Base-by-base conservation (phyloP, 768 basidiomycete species). In the Collybia sp. region DNA sequence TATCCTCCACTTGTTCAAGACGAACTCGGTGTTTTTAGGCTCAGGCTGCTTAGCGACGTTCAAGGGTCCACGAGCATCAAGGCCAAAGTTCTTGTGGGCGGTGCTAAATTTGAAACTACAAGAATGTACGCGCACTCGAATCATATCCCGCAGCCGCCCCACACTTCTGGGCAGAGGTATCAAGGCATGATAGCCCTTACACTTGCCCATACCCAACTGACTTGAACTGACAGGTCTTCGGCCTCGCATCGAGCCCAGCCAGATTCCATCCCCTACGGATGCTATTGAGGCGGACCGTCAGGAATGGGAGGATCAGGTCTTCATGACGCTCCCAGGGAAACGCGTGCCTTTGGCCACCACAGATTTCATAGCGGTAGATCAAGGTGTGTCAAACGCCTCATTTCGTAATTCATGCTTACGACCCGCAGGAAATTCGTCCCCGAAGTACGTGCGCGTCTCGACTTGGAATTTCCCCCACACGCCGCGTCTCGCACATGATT, bases 201-300 rank as follows among this genome's bases (percentile, higher is more conserved):
- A 25, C 25, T 25, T 25, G 25, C 25, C 25, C n/a, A n/a, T 25
- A 25, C 25, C 8, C 25, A 25, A 25, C 25, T 25, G 25, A 25
- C 25, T 25, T 25, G 25, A 8, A 8, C 25, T 25, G 8, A n/a
- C n/a, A 87, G 91, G 92, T 46, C 75, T 89, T 45, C 80, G 88
- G 34, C 76, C 85, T 39, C 80, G 83, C 47, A 91, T 99, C 55
- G 90, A 97, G 61, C 83, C 88, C 6, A 76, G 69, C 54, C 93
- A 95, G 59, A 83, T 98, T 20, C 96, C 96, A n/a, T 94, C 93
- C 2, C 86, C 92, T 17, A 82, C 90, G 12, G 83, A 87, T 35
- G 71, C 81, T 11, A 81, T 88, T 43, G 88, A 91, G 55, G 65
- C 73, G 5, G 94, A 97, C 74, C 82, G 87, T 51, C 76, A 79